Evolutionary conservation across 257 asterid genomes (phyloP), one percentile per base, ranked within the genome.

Genomic region (Capsicum chinense): DNA sequence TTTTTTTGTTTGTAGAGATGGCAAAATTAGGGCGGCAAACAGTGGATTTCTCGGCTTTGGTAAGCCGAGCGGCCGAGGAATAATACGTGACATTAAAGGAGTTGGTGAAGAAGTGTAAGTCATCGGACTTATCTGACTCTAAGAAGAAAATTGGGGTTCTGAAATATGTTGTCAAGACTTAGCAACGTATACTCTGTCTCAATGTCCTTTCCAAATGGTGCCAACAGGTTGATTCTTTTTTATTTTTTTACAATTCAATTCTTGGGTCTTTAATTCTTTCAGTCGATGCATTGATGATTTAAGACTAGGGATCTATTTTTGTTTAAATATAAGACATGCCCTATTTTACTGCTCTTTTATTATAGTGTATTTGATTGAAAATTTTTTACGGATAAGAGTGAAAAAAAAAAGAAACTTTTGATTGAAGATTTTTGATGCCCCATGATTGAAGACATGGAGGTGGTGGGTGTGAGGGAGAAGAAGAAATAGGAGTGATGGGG

Each of bases 141-240:
- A 99, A 95, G 68, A 97, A 93, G 93, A 97, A 97, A 92, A 93
- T 95, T 90, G 92, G 91, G 91, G 95, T 97, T 60, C 82, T 97
- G 42, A 95, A 95, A 88, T 97, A 95, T 88, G 88, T 97, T 82
- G 98, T 93, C 70, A 97, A 91, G 92, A 95, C 99, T 84, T 98
- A 95, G 92, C 99, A 95, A 91, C 94, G 99, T 81, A 91, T 97
- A 95, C 97, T 97, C 64, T 95, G 99, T 44, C 98, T 97, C 86
- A 95, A 93, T 91, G 98, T 97, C 88, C 98, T 97, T 50, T 90
- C 99, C 83, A 97, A 97, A 91, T 97, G 99, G 99, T 93, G 98
- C 86, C 98, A 97, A 87, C 99, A 97, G 99, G 98, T 95, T 69
- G 68, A 9, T 21, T 35, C 42, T 14, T 37, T 56, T 11, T 26